These are phyloP conservation scores for Colletotrichum acutatum DNA, from an alignment of 2,329 filamentous ascomycete species.

Conservation along the genomic window DNA sequence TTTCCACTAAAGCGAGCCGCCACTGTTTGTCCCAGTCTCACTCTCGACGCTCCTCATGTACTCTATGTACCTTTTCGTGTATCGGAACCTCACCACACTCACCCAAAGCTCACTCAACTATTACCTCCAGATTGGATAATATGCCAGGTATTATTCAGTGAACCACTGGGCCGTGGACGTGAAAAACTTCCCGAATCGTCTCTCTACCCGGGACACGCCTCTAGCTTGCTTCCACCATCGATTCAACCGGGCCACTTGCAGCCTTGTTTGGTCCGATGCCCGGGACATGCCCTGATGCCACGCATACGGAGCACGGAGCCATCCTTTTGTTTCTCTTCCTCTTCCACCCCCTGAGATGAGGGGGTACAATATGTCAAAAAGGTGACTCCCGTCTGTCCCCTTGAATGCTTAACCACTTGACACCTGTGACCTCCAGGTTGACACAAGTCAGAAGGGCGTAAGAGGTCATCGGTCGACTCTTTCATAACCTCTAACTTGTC, in stretches of 20 bases:
- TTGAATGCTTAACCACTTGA: background rate
- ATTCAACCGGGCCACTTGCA: background rate
- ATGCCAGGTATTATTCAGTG: background rate
- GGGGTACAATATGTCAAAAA: background rate
- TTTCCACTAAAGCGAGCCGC: constrained; percentile 21
- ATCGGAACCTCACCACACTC: background rate
- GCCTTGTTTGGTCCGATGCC: background rate
- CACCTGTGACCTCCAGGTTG: background rate
- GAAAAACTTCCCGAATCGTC: background rate
- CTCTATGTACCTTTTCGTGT: background rate
- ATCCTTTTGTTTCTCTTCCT: background rate
- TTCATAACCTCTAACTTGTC: background rate
- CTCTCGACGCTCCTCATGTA: background rate
- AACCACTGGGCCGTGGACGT: background rate
- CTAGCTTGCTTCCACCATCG: background rate
- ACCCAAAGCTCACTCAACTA: background rate
- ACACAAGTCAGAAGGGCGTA: background rate
- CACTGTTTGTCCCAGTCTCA: background rate
- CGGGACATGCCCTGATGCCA: background rate
- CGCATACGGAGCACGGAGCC: background rate
- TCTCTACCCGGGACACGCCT: background rate
- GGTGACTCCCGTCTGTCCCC: background rate
- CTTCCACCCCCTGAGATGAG: background rate
- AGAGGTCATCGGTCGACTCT: background rate
- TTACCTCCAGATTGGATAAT: background rate